Conservation (phyloP, 2,329 filamentous ascomycete species). For the Scleromitrula shiraiana region DNA sequence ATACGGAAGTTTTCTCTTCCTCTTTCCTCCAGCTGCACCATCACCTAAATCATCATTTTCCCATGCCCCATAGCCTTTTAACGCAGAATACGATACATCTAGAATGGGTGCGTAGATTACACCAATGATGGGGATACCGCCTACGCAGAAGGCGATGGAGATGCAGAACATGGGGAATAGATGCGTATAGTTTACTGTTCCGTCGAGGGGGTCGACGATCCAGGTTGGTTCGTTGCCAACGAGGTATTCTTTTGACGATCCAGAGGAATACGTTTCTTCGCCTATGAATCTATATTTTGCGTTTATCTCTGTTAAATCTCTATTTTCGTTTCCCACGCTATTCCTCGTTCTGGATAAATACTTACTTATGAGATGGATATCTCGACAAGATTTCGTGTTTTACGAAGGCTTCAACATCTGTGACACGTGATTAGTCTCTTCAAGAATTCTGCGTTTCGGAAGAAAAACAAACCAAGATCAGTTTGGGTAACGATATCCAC, state of each 20-base stretch:
- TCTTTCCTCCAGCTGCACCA: constrained; percentile 7
- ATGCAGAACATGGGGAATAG: constrained; percentile 77
- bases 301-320: no score
- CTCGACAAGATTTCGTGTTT: constrained; percentile 46
- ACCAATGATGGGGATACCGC: constrained; percentile 54
- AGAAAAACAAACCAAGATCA: constrained; percentile 50
- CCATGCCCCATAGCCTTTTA: constrained; percentile 57
- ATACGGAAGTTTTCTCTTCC: constrained; percentile 58
- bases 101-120: constrained; percentile 67
- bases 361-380: constrained; percentile 61
- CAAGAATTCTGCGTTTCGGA: no score
- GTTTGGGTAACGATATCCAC: constrained; percentile 74
- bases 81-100: constrained; percentile 61
- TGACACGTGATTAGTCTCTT: constrained; percentile 11
- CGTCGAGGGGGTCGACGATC: constrained; percentile 68
- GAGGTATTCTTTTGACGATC: constrained; percentile 59
- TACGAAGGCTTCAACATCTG: constrained; percentile 67
- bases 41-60: constrained; percentile 17
- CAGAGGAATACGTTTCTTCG: constrained; percentile 68
- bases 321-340: no score
- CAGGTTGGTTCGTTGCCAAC: constrained; percentile 58
- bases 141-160: constrained; percentile 61
- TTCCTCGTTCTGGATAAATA: no score
- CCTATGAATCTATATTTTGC: constrained; percentile 54
- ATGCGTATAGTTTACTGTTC: constrained; percentile 44